Evolutionary conservation across 148 eudicot species (phyloP), one percentile per base, ranked within the genome.

Genomic region (Vaccinium corymbosum): DNA sequence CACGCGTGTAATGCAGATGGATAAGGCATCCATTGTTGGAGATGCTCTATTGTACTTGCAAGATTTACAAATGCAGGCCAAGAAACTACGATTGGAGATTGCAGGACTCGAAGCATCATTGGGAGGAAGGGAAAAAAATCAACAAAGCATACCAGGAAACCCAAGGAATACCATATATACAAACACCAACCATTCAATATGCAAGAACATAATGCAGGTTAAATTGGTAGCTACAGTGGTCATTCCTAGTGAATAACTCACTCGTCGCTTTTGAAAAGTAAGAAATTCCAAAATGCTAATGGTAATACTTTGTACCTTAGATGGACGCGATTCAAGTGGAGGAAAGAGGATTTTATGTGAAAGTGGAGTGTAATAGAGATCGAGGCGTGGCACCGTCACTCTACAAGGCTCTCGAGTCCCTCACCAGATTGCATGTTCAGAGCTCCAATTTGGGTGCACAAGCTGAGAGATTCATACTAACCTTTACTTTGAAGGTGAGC

Each of bases 11-110:
- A 16, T 86, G 87, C 85, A 95, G 98, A 95, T 95, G 98, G 98
- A 95, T 57, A 94, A 94, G 82, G 98, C 98, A n/a, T 95, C 98
- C 48, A 95, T 95, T 73, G 92, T 95, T 22, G 98, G 97, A 56
- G 98, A 95, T 82, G 98, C 98, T 0, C 93, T 93, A 15, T 32
- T 86, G 11, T 94, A 94, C 76, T 80, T 94, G 59, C 98, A 93
- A 90, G 94, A 91, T 55, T 85, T 94, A 75, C 98, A 94, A 85
- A 86, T 53, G 84, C 90, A 90, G 87, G 90, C 98, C 4, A 89
- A 90, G 89, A 91, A 85, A 84, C 89, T 95, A 25, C 91, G 81
- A 73, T 86, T 85, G 29, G 93, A 95, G 62, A 87, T 95, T 16
- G 88, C 90, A 76, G 87, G 77, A 14, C 92, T 94, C 7, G 91